Percentiles rank a stretch among this genome's conserved stretches.
These are phyloP conservation scores for Coprinellus micaceus DNA, from an alignment of 768 basidiomycete species.

Conservation along the genomic window DNA sequence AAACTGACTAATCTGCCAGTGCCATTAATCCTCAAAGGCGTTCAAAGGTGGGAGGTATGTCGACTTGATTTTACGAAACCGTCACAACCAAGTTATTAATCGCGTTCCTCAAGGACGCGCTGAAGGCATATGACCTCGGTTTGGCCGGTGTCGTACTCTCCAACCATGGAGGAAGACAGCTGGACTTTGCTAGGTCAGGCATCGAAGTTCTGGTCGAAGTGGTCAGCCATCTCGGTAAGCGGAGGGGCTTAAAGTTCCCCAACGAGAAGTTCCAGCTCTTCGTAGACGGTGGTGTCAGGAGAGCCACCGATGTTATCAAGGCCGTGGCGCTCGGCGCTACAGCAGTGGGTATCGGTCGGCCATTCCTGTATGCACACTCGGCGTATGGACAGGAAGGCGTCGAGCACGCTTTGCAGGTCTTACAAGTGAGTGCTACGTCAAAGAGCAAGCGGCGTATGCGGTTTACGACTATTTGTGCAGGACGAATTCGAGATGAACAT, in stretches of 20 bases:
- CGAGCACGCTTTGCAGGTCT: conserved; percentile 74
- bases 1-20: conserved; percentile 48
- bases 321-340: conserved; percentile 88
- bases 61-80: neutral
- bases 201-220: conserved; percentile 90
- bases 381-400: conserved; percentile 88
- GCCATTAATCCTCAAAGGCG: conserved; percentile 89
- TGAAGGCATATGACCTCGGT: conserved; percentile 76
- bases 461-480: conserved; percentile 49
- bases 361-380: conserved; percentile 86
- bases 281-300: conserved; percentile 91
- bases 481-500: conserved; percentile 99
- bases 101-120: conserved; percentile 53
- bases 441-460: too few relatives aligned
- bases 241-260: conserved; percentile 68
- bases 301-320: conserved; percentile 88
- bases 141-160: conserved; percentile 79
- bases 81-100: neutral
- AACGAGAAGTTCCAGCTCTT: conserved; percentile 81
- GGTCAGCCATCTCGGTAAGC: conserved; percentile 62
- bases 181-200: conserved; percentile 82
- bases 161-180: conserved; percentile 79
- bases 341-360: conserved; percentile 85
- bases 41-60: conserved; percentile 75
- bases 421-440: conserved; percentile 47